Evolutionary conservation across 768 basidiomycete genomes (phyloP), one percentile per base, ranked within the genome.

Genomic region (Gloeophyllum trabeum): DNA sequence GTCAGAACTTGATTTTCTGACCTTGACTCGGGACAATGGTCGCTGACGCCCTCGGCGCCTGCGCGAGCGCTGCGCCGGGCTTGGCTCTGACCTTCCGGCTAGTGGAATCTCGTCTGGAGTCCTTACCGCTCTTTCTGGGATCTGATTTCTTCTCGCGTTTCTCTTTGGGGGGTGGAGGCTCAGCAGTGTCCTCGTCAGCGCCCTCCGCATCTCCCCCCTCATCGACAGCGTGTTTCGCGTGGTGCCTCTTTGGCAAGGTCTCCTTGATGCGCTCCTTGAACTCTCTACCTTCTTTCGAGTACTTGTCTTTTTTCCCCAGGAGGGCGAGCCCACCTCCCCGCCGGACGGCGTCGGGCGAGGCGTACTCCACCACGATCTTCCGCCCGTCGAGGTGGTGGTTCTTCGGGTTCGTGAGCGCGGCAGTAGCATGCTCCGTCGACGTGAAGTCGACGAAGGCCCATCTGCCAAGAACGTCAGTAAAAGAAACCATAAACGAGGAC

Each of bases 371-470:
- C 3, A 84, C 79, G 40, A 99, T 75, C 40, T 82, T 77, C 39
- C 93, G 73, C 5, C 90, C 90, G 57, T 88, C 73, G 40, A 94
- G 69, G 35, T 70, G 73, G 59, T 91, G 86, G 58, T 96, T 96
- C 54, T 79, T 76, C 40, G 80, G 73, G 52, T 96, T 88, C 49
- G 81, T 71, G 35, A 99, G 75, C 1, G 79, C 84, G 7, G 74
- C 66, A 0, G 90, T 96, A 7, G 94, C 91, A 45, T 83, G 71
- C 45, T 87, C 81, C 2, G 70, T 70, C 18, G 72, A 74, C 39
- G 75, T 72, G 58, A 98, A 99, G 60, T 99, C 96, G 42, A 94
- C 73, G 56, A 98, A 98, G 0, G 87, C 91, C 64, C 89, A 98
- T 13, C 94, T 97, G 4, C 24, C 26, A 37, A 32, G 25, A 14